Base-by-base conservation (phyloP, 2,329 filamentous ascomycete species). In the Microcyclosporella mali region DNA sequence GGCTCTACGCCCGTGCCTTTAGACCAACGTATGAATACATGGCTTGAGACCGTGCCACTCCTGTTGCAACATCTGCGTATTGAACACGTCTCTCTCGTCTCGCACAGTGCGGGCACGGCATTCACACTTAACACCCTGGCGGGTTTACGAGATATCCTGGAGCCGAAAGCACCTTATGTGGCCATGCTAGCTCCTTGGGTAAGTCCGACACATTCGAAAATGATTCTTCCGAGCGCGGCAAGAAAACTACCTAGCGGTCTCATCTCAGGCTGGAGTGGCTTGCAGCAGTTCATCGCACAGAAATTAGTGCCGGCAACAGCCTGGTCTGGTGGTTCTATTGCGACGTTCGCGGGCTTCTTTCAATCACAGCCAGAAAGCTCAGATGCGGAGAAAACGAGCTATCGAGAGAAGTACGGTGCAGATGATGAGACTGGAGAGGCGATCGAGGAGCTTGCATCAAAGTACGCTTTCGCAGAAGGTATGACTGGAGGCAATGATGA, bases 61-160 rank as follows among this genome's bases (percentile, higher is more conserved):
- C 52, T 73, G 0, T 55, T 73, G 4, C 29, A 53, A 3, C 44
- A 59, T 32, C 58, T 73, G 4, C 36, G 55, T 0, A 63, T 70
- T 35, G 42, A 59, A 41, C 60, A 68, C 43, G 62, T 72, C 14
- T 56, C 52, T n/a, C 47, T 72, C 1, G 54, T 65, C 1, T 56
- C 63, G 14, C 70, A 73, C 44, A 66, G 60, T 16, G 63, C 65
- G 0, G 70, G 70, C 2, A 67, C 67, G 0, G 57, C 71, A 1
- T 72, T 69, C 44, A 48, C 62, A 3, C 53, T 73, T 17, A 72
- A 72, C 41, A 65, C 68, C 3, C 52, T 72, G 14, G 51, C 52
- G 25, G 49, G 58, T 6, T 54, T 58, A 25, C 64, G 60, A 4
- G 37, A 58, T 4, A 50, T 70, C 15, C 56, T 71, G 46, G 53